Percentiles rank a stretch among this genome's conserved stretches.
phyloP scores from a whole-genome alignment of 1,284 basidiomycete genomes.

The Coriolopsis trogii region DNA sequence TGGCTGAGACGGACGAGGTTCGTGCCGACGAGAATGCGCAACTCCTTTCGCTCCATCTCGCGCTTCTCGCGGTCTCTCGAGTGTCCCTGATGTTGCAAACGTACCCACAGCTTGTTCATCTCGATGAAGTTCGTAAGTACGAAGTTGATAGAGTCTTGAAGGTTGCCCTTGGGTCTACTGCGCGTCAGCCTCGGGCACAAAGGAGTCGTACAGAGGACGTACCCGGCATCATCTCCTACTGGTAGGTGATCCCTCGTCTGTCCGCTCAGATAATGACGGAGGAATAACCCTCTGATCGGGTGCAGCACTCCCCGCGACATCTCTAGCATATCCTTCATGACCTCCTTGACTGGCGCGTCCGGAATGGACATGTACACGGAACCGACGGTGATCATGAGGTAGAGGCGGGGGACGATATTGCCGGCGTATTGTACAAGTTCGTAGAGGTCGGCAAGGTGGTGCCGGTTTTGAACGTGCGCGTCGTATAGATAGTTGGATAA shows the following conservation, averaged over 20 bases:
- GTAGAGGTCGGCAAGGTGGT: conserved; percentile 95
- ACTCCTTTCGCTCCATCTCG: conserved; percentile 89
- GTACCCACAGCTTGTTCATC: conserved; percentile 99
- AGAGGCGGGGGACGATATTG: conserved; percentile 91
- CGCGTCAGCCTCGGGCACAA: conserved; percentile 9
- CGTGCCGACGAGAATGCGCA: conserved; percentile 93
- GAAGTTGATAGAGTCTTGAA: conserved; percentile 92
- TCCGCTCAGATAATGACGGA: conserved; percentile 92
- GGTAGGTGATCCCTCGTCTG: conserved; percentile 95
- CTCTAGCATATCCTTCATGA: conserved; percentile 99
- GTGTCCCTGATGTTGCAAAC: conserved; percentile 94
- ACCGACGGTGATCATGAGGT: conserved; percentile 98
- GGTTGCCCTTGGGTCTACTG: conserved; percentile 78
- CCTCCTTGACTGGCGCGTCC: conserved; percentile 94
- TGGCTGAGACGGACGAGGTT: conserved; percentile 93
- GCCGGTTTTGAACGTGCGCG: conserved; percentile 84
- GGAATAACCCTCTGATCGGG: conserved; percentile 89
- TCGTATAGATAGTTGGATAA: conserved; percentile 95
- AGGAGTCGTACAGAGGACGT: conserved; percentile 33
- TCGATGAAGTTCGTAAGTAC: conserved; percentile 97
- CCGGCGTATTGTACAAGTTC: conserved; percentile 97
- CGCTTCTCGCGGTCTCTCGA: conserved; percentile 94
- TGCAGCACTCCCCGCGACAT: conserved; percentile 96
- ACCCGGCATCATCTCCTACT: conserved; percentile 83
- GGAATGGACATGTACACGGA: conserved; percentile 97